Conservation (phyloP, 768 basidiomycete genomes). For the Plicaturopsis crispa region DNA sequence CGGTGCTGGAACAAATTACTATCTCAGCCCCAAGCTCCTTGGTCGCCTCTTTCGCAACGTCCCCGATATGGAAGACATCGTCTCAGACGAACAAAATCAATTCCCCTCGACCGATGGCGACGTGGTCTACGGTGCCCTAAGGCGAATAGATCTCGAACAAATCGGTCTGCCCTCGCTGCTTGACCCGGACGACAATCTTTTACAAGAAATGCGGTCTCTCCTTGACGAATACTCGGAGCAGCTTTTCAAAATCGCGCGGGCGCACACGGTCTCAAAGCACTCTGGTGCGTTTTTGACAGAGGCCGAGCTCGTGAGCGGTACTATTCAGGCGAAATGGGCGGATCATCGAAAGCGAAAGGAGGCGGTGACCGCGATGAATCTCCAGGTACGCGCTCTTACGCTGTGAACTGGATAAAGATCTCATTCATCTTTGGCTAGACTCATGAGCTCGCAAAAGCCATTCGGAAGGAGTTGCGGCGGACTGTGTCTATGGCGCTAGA, state of each 20-base stretch:
- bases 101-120: conserved; percentile 19
- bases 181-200: conserved; percentile 16
- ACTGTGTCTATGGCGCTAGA: conserved; percentile 8
- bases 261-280: conserved; percentile 29
- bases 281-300: conserved; percentile 27
- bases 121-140: conserved; percentile 17
- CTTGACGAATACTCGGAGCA: conserved; percentile 27
- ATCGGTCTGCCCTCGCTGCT: conserved; percentile 23
- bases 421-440: conserved; percentile 20
- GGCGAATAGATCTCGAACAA: conserved; percentile 15
- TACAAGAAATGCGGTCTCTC: conserved; percentile 29
- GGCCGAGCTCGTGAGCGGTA: conserved; percentile 36
- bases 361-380: conserved; percentile 32
- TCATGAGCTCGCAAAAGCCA: conserved; percentile 26
- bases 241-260: conserved; percentile 23
- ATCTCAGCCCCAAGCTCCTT: conserved; percentile 33
- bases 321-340: conserved; percentile 34
- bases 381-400: conserved; percentile 24
- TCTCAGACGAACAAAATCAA: conserved; percentile 9
- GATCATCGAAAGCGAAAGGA: conserved; percentile 34
- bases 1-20: conserved; percentile 18
- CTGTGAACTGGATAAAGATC: conserved; percentile 9
- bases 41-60: conserved; percentile 39
- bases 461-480: conserved; percentile 24
- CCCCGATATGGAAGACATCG: conserved; percentile 25